These are phyloP conservation scores for Xylaria sp. DNA, from an alignment of 2,329 filamentous ascomycete species.

Conservation along the genomic window DNA sequence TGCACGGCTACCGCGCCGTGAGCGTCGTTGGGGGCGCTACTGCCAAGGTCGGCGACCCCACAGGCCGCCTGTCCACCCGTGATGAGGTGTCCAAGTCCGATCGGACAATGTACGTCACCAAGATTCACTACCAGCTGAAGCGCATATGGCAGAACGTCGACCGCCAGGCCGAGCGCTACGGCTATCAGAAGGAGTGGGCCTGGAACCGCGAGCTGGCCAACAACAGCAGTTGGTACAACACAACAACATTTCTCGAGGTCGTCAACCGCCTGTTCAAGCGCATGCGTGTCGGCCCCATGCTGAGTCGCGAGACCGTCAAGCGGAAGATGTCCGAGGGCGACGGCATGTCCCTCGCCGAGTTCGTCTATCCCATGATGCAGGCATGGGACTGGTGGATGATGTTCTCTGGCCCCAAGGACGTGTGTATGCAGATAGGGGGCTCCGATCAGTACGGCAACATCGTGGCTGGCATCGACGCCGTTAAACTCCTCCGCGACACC, in stretches of 20 bases:
- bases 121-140: constrained; percentile 75
- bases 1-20: constrained; percentile 75
- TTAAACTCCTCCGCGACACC: constrained; percentile 76
- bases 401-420: constrained; percentile 67
- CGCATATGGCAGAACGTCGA: constrained; percentile 81
- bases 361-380: constrained; percentile 91
- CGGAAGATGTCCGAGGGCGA: constrained; percentile 84
- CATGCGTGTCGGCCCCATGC: constrained; percentile 84
- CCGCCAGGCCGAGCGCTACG: constrained; percentile 69
- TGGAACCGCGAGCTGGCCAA: constrained; percentile 77
- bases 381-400: constrained; percentile 97
- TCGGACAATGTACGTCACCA: constrained; percentile 71
- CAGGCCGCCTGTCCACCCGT: constrained; percentile 72
- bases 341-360: constrained; percentile 94
- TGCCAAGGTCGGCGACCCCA: constrained; percentile 81
- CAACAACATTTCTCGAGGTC: constrained; percentile 77
- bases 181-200: constrained; percentile 69
- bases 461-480: constrained; percentile 83
- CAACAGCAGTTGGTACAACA: constrained; percentile 86
- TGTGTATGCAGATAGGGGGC: constrained; percentile 91
- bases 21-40: constrained; percentile 79
- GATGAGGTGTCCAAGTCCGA: constrained; percentile 62
- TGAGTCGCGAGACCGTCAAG: constrained; percentile 88
- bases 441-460: constrained; percentile 98
- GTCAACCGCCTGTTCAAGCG: constrained; percentile 77